A percentile compares a stretch with the other conserved stretches of the same genome.
These are phyloP conservation scores for Mycothermus thermophilus DNA, from an alignment of 495 filamentous ascomycete species.

Conservation along the genomic window DNA sequence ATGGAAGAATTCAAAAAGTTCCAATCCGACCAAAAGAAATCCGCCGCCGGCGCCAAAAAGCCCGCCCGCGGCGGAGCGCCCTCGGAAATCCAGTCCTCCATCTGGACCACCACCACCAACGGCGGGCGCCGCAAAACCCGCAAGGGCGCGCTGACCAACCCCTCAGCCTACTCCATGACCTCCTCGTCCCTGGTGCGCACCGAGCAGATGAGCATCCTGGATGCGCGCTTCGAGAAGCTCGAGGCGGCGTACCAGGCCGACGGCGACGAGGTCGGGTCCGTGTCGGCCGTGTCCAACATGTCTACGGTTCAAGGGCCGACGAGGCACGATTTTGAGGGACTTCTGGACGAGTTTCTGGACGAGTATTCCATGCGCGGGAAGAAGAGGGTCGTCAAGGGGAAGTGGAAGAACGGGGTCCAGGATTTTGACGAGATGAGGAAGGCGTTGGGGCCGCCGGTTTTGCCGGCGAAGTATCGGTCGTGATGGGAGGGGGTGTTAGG, in stretches of 20 bases:
- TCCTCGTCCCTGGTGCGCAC: constrained; percentile 80
- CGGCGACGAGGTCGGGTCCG: constrained; percentile 39
- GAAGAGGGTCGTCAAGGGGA: constrained; percentile 70
- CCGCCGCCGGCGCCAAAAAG: constrained; percentile 14
- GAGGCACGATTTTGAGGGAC: constrained; percentile 63
- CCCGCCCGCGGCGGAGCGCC: constrained; percentile 31
- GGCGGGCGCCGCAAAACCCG: constrained; percentile 70
- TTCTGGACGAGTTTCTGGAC: constrained; percentile 88
- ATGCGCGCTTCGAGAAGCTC: constrained; percentile 82
- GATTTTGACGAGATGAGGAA: constrained; percentile 84
- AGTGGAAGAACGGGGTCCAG: constrained; percentile 63
- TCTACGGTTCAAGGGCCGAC: constrained; percentile 44
- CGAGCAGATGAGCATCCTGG: constrained; percentile 72
- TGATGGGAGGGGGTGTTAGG: neutral
- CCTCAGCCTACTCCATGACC: constrained; percentile 91
- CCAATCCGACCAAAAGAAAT: constrained; percentile 64
- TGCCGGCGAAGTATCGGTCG: constrained; percentile 10
- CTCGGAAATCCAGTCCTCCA: constrained; percentile 56
- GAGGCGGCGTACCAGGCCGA: constrained; percentile 74
- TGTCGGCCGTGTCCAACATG: constrained; percentile 32
- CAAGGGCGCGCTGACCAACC: constrained; percentile 78
- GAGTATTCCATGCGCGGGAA: constrained; percentile 63
- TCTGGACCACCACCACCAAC: constrained; percentile 66
- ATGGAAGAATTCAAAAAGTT: constrained; percentile 81
- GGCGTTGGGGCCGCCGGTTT: constrained; percentile 59